Base-by-base conservation (phyloP, 257 asterid species). In the Capsicum baccatum region DNA sequence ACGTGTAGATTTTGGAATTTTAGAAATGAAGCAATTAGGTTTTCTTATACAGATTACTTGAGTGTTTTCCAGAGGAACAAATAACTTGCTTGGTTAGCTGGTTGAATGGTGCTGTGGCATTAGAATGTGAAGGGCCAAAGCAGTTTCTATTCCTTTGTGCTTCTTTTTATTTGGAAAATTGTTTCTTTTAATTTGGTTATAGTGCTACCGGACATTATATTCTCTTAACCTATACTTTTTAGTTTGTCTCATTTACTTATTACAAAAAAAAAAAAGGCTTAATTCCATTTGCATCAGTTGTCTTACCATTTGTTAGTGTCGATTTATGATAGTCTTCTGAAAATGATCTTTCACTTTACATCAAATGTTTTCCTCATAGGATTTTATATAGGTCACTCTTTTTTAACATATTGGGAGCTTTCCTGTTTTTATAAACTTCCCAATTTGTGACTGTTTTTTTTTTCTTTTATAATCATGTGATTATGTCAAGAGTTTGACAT, bases 41-140 rank as follows among this genome's bases (percentile, higher is more conserved):
- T 55, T 47, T 82, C 56, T 9, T 15, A 0, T 82, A 35, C 2
- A 3, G 56, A 76, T 63, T 62, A 8, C 15, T 82, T 6, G 5
- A 26, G 79, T 71, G 58, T n/a, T 47, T 48, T 73, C 1, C 17
- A 0, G 7, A 8, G 58, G 42, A 73, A n/a, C 42, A 48, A 54
- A 11, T 73, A 48, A 66, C 9, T 50, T 67, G 57, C 56, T 79
- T 57, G 82, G 76, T 63, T 62, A 4, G 69, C 39, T 63, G 69
- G 69, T 71, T 87, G 85, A 56, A 3, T 79, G 58, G 60, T 76
- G 67, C 55, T 37, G 71, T 5, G 80, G 55, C 62, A 80, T 71
- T 74, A 60, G 58, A 35, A 71, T 21, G 16, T 13, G 42, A 88
- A 83, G 71, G 57, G 13, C 21, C 79, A 42, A 70, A 17, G 79